Base-by-base conservation (phyloP, 495 filamentous ascomycete species). In the Lasiosphaeria miniovina region DNA sequence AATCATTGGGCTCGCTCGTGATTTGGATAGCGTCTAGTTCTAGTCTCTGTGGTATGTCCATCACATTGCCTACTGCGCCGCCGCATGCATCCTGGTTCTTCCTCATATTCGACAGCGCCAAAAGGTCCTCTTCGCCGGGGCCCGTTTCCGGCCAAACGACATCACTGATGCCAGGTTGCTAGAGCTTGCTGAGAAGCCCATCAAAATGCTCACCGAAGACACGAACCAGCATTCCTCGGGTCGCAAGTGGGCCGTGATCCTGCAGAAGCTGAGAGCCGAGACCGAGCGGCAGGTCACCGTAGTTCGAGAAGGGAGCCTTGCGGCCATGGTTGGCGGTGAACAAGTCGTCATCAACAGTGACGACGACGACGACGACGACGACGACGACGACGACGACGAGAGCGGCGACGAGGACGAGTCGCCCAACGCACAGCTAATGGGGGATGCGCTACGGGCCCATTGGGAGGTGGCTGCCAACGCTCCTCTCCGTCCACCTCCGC, bases 251-350 rank as follows among this genome's bases (percentile, higher is more conserved):
- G 67, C 57, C 9, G 50, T 66, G 4, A 61, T 66, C n/a, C 43
- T 70, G 38, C 59, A 66, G 38, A 65, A 69, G 48, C 45, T 68
- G 14, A 62, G 52, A 4, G 55, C 55, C 9, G 69, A 68, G 32
- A 40, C 48, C 0, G 52, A 40, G 9, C 46, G 52, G 5, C 67
- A 67, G 43, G n/a, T 59, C 11, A 53, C 17, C 5, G 14, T 14
- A 15, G 11, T 10, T 17, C 34, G 11, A 24, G 9, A 15, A 10
- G 8, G 33, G 14, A 53, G 33, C 24, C 8, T 35, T 17, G 34
- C 6, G 34, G 33, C 33, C 8, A 24, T 24, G 24, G 24, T 24
- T 24, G 24, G 24, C 24, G 24, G 24, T 24, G 24, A 24, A 24
- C 24, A 24, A 24, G 24, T 24, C 24, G 24, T 24, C 24, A 24